A percentile compares a stretch with the other conserved stretches of the same genome.
phyloP scores from a whole-genome alignment of 805 yeast genomes.

The Metahyphopichia silvanorum region DNA sequence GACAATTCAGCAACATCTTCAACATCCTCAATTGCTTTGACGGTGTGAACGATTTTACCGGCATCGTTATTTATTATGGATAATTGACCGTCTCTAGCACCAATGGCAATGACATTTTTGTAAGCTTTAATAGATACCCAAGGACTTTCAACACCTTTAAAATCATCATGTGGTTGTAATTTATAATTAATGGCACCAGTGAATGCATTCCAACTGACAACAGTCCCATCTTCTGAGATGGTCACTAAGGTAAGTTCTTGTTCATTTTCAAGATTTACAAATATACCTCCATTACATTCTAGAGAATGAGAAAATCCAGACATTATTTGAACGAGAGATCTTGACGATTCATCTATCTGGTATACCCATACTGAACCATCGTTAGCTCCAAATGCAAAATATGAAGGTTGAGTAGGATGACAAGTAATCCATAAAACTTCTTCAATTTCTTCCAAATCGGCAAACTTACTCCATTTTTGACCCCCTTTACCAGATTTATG shows the following conservation, averaged over 20 bases:
- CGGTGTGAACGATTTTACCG: conserved; percentile 65
- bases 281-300: conserved; percentile 78
- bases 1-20: conserved; percentile 44
- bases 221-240: conserved; percentile 78
- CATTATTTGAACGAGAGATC: conserved; percentile 63
- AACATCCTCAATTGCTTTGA: conserved; percentile 60
- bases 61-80: conserved; percentile 72
- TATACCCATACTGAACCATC: conserved; percentile 97
- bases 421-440: conserved; percentile 81
- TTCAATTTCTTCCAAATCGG: conserved; percentile 79
- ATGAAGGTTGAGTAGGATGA: conserved; percentile 70
- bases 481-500: conserved; percentile 73
- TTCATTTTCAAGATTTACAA: conserved; percentile 60
- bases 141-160: conserved; percentile 75
- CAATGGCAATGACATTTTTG: conserved; percentile 63
- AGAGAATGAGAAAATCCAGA: conserved; percentile 76
- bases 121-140: conserved; percentile 77
- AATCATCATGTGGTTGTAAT: conserved; percentile 54
- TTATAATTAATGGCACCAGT: conserved; percentile 69
- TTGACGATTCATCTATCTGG: conserved; percentile 52
- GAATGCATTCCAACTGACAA: conserved; percentile 88
- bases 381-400: conserved; percentile 87
- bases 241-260: conserved; percentile 67
- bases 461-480: conserved; percentile 72
- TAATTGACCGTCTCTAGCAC: conserved; percentile 84